Percentiles rank a stretch among this genome's conserved stretches.
Conservation (phyloP, 2,329 filamentous ascomycete species). For the Juglanconis oblonga region DNA sequence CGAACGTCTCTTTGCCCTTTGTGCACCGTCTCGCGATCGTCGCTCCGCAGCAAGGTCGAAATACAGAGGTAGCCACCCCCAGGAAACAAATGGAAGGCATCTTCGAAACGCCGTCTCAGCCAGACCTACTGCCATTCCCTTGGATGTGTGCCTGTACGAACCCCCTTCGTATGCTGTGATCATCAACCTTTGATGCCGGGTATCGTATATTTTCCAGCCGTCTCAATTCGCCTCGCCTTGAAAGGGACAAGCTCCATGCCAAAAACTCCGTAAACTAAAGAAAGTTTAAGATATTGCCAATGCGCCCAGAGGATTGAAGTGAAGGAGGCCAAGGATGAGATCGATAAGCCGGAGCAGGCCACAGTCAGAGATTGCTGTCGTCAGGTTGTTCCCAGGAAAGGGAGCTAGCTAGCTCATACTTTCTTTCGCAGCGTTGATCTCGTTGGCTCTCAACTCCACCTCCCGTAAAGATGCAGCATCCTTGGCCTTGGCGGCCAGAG, state of each 20-base stretch:
- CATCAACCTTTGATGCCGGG: constrained; percentile 14
- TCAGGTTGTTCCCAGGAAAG: neutral
- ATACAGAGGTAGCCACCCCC: neutral
- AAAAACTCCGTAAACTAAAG: neutral
- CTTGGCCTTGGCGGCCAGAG: constrained; percentile 8
- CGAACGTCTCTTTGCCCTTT: neutral
- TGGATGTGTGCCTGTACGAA: constrained; percentile 2
- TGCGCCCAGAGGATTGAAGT: too few relatives aligned
- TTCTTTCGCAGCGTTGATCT: constrained; percentile 12
- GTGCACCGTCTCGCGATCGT: neutral
- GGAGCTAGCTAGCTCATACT: neutral
- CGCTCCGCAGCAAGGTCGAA: neutral
- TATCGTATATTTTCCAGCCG: constrained; percentile 19
- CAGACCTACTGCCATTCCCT: neutral
- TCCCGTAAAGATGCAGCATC: constrained; percentile 9
- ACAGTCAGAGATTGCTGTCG: neutral
- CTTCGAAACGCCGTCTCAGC: neutral
- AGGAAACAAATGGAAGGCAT: neutral
- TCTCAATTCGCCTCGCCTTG: constrained; percentile 1
- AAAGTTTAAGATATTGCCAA: neutral
- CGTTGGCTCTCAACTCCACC: constrained; percentile 9
- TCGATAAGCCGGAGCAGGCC: too few relatives aligned
- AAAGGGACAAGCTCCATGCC: neutral
- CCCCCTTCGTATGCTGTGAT: constrained; percentile 4
- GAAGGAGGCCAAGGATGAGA: too few relatives aligned